These are phyloP conservation scores for Leccinum cinnamomeum DNA, from an alignment of 1,284 basidiomycete species.

Conservation along the genomic window DNA sequence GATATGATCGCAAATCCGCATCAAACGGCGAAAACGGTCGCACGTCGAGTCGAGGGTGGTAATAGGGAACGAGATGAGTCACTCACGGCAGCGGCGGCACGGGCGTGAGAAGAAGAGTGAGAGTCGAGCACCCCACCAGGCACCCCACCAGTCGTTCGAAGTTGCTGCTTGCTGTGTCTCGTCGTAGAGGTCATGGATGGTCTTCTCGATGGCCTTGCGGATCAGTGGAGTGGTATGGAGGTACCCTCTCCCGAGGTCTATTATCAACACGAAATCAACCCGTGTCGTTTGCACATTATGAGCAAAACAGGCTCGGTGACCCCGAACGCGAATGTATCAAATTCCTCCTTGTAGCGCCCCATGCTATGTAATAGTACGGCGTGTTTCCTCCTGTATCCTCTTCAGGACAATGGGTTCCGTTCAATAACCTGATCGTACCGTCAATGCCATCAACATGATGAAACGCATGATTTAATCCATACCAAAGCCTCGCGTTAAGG, in stretches of 20 bases:
- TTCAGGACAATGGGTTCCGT: not conserved
- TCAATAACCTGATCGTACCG: not conserved
- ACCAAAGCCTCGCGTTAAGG: not conserved
- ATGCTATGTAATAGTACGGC: not conserved
- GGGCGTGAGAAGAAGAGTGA: too few species aligned
- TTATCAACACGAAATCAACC: not conserved
- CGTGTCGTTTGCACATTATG: not conserved
- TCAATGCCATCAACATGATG: not conserved
- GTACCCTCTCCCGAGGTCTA: not conserved
- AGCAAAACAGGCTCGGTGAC: not conserved
- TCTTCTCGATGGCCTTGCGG: not conserved
- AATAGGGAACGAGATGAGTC: too few species aligned
- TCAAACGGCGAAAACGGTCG: too few species aligned
- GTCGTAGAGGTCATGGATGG: not conserved
- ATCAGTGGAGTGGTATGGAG: not conserved
- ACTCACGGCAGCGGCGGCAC: too few species aligned
- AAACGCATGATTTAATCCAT: not conserved
- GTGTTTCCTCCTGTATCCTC: not conserved
- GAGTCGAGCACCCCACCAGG: too few species aligned
- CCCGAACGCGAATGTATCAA: not conserved
- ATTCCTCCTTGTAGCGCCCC: not conserved
- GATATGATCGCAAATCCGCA: too few species aligned
- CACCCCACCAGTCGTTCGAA: too few species aligned
- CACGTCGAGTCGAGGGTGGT: too few species aligned
- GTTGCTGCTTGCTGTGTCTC: too few species aligned